Base-by-base conservation (phyloP, 75 land plant genomes). In the Adiantum capillusveneris region DNA sequence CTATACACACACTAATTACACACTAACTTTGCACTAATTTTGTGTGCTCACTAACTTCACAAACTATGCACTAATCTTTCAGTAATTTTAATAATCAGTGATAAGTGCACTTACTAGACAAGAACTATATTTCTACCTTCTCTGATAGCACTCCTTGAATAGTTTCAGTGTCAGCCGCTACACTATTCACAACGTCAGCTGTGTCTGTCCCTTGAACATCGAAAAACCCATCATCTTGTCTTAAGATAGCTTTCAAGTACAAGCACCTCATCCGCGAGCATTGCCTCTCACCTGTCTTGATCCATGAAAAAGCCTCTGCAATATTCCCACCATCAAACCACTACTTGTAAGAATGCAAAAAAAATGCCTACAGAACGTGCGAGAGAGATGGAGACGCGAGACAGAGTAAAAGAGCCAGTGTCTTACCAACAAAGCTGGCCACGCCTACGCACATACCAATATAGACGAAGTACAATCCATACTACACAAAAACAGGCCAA, bases 301-400 rank as follows among this genome's bases (percentile, higher is more conserved):
- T 88, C 93, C 93, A 88, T 50, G 90, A 88, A 56, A 72, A 74
- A 6, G 82, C 90, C 58, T 88, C 93, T 88, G 61, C 45, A 64
- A 25, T 45, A 21, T 49, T 2, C n/a, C 20, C 21, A 50, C 31
- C 1, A 65, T 29, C 36, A 34, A 29, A 34, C 22, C n/a, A n/a
- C n/a, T n/a, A n/a, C n/a, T 3, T 28, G 30, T 29, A 19, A 20
- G 31, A 19, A 25, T 12, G 21, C 1, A 13, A 29, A 65, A 53
- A 26, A 17, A 42, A 20, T 11, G 1, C n/a, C n/a, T n/a, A n/a
- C n/a, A n/a, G n/a, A n/a, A n/a, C n/a, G n/a, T n/a, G n/a, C n/a
- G n/a, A n/a, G n/a, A n/a, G n/a, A n/a, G n/a, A n/a, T n/a, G n/a
- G n/a, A n/a, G n/a, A n/a, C n/a, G n/a, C n/a, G n/a, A n/a, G n/a